Conservation (phyloP, 176 grass and related monocot genomes). For the Oryza officinalis region DNA sequence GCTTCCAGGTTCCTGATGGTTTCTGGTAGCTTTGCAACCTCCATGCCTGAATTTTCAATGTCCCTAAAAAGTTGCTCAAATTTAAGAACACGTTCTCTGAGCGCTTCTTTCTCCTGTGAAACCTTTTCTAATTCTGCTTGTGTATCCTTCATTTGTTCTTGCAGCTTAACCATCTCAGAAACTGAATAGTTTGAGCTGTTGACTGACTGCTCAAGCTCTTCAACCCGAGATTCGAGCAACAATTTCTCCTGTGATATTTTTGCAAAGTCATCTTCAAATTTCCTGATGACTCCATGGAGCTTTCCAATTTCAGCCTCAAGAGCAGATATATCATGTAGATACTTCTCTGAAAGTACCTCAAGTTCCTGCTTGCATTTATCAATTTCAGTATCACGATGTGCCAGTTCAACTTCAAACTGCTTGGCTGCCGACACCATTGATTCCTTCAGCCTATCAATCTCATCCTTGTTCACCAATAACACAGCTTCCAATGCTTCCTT, state of each 20-base stretch:
- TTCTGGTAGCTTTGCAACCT: conserved; percentile 44
- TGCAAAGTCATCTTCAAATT: conserved; percentile 41
- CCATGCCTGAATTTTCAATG: conserved; percentile 17
- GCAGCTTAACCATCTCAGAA: conserved; percentile 47
- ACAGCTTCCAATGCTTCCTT: conserved; percentile 53
- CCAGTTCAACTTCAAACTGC: conserved; percentile 61
- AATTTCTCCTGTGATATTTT: conserved; percentile 44
- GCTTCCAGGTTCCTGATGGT: conserved; percentile 44
- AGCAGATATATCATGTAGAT: conserved; percentile 63
- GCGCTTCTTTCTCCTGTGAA: conserved; percentile 38
- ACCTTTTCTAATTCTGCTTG: conserved; percentile 60
- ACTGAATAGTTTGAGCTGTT: conserved; percentile 32
- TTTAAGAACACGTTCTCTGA: neutral
- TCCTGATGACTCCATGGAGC: conserved; percentile 34
- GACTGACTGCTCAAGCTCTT: conserved; percentile 46
- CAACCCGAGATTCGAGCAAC: conserved; percentile 35
- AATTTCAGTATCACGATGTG: conserved; percentile 52
- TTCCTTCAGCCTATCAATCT: conserved; percentile 61
- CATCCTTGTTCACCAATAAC: conserved; percentile 48
- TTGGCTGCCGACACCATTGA: conserved; percentile 56
- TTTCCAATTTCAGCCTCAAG: conserved; percentile 53
- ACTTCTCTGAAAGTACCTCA: conserved; percentile 43
- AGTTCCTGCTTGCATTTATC: conserved; percentile 57
- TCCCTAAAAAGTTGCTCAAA: conserved; percentile 24
- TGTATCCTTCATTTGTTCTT: conserved; percentile 45